phyloP scores from a whole-genome alignment of 1,139 yeast species.

The Candida mesenterica region DNA sequence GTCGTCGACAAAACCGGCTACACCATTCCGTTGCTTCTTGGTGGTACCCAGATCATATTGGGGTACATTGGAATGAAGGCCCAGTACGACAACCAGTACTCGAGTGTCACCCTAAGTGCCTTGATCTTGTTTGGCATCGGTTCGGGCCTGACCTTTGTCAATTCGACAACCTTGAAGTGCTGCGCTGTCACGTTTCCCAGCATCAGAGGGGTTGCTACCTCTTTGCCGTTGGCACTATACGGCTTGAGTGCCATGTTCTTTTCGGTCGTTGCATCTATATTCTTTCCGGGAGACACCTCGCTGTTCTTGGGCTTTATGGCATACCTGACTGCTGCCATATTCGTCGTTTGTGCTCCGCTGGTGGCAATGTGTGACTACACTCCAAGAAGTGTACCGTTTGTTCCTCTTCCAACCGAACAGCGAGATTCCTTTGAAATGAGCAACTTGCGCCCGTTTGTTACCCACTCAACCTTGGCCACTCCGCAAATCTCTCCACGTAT shows the following conservation, averaged over 20 bases:
- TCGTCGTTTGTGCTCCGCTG: conserved; percentile 46
- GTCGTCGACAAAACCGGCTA: conserved; percentile 58
- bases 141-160: conserved; percentile 53
- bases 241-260: conserved; percentile 60
- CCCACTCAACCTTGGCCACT: conserved; percentile 5
- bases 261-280: conserved; percentile 46
- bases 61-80: conserved; percentile 49
- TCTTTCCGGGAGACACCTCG: conserved; percentile 53
- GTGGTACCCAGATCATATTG: conserved; percentile 39
- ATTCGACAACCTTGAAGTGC: conserved; percentile 54
- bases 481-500: conserved; percentile 11
- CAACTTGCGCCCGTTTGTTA: conserved; percentile 9
- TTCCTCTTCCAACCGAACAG: conserved; percentile 4
- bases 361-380: conserved; percentile 41
- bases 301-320: conserved; percentile 49
- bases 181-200: conserved; percentile 58
- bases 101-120: conserved; percentile 35
- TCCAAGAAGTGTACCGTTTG: not conserved
- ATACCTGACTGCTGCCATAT: conserved; percentile 37
- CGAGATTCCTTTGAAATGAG: conserved; percentile 15
- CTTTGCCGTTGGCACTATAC: conserved; percentile 57
- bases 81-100: conserved; percentile 38
- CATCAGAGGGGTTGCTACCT: conserved; percentile 58
- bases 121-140: conserved; percentile 46
- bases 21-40: conserved; percentile 40